phyloP scores from a whole-genome alignment of 2,329 filamentous ascomycete species.

The Mollisiaceae sp. region DNA sequence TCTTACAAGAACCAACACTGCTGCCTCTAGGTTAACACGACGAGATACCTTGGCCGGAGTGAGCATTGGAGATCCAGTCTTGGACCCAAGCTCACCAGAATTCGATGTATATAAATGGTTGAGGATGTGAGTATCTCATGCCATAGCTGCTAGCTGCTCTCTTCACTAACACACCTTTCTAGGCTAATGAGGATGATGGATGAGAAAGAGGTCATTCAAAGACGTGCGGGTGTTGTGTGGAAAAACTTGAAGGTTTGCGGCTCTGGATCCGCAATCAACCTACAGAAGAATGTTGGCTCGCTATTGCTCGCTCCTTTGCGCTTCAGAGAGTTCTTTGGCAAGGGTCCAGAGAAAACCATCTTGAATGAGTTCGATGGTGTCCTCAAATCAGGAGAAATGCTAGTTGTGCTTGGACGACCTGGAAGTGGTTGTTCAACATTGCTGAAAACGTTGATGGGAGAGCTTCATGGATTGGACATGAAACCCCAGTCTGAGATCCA shows the following conservation, averaged over 20 bases:
- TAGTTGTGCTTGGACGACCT: slow-evolving; percentile 71
- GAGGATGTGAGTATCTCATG: slow-evolving; percentile 29
- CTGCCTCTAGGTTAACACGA: slow-evolving; percentile 25
- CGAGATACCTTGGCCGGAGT: slow-evolving; percentile 45
- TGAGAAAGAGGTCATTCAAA: slow-evolving; percentile 58
- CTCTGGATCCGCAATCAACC: slow-evolving; percentile 67
- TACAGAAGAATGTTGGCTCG: slow-evolving; percentile 70
- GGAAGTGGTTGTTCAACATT: slow-evolving; percentile 69
- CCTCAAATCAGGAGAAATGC: slow-evolving; percentile 67
- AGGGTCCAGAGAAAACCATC: slow-evolving; percentile 61
- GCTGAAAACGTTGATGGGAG: slow-evolving; percentile 63
- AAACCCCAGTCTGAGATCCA: slow-evolving; percentile 58
- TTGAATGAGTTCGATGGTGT: slow-evolving; percentile 68
- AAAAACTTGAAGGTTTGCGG: slow-evolving; percentile 70
- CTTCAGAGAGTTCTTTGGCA: slow-evolving; percentile 59
- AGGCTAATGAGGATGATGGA: slow-evolving; percentile 51
- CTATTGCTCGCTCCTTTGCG: slow-evolving; percentile 62
- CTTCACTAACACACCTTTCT: neutral
- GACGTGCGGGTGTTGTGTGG: slow-evolving; percentile 65
- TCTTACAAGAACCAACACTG: slow-evolving; percentile 26
- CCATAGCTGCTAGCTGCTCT: neutral
- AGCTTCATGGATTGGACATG: slow-evolving; percentile 62
- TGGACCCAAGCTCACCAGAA: slow-evolving; percentile 55
- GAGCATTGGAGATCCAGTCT: slow-evolving; percentile 50
- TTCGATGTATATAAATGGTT: slow-evolving; percentile 37